phyloP scores from a whole-genome alignment of 345 rosid genomes.

The Noccaea caerulescens region DNA sequence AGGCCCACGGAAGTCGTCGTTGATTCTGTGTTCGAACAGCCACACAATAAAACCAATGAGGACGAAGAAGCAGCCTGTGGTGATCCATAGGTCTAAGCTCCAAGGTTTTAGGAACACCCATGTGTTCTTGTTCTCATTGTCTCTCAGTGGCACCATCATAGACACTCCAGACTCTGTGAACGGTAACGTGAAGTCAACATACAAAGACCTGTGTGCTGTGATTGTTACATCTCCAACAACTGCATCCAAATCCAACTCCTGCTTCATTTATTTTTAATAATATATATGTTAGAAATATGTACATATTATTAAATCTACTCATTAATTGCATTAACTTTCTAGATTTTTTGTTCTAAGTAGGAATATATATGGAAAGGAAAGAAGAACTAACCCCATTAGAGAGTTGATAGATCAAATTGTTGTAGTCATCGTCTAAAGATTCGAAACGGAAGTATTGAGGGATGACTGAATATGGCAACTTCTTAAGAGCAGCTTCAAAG shows the following conservation, averaged over 20 bases:
- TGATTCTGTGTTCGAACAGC: constrained; percentile 68
- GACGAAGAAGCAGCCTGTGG: constrained; percentile 53
- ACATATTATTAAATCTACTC: too few relatives aligned
- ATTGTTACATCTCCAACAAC: constrained; percentile 71
- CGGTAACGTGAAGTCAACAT: constrained; percentile 72
- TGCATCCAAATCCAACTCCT: constrained; percentile 59
- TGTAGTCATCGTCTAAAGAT: constrained; percentile 31
- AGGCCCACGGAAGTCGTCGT: constrained; percentile 61
- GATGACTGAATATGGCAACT: constrained; percentile 40
- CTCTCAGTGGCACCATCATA: constrained; percentile 62
- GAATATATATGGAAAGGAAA: too few relatives aligned
- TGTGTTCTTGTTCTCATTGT: constrained; percentile 46
- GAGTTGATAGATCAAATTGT: constrained; percentile 46
- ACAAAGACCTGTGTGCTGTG: constrained; percentile 46
- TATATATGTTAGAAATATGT: neutral
- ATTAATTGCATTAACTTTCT: too few relatives aligned
- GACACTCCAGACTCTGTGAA: constrained; percentile 68
- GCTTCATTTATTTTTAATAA: neutral
- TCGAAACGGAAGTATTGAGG: constrained; percentile 26
- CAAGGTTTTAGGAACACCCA: constrained; percentile 75
- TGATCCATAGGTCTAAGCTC: constrained; percentile 64
- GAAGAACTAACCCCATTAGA: constrained; percentile 44
- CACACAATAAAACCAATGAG: constrained; percentile 63
- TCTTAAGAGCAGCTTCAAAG: constrained; percentile 30
- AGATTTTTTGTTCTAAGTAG: too few relatives aligned